Base-by-base conservation (phyloP, 768 basidiomycete species). In the Amanita muscaria region DNA sequence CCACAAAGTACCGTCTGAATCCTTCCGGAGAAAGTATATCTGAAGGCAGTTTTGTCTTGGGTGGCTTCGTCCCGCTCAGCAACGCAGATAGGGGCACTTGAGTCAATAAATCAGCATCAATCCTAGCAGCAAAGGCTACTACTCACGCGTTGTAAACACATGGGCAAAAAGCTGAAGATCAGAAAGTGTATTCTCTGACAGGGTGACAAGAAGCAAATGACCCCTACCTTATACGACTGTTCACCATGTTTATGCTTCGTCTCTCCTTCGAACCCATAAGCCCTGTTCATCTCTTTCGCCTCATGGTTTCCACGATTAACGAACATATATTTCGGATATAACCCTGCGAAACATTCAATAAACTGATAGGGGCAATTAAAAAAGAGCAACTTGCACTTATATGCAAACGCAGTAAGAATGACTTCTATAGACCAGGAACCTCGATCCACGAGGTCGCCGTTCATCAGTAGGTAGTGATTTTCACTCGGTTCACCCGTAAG, bases 231-330 rank as follows among this genome's bases (percentile, higher is more conserved):
- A 69, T 93, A 97, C 0, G 89, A 84, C 60, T 91, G 83, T 56
- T 96, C 92, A 22, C 92, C 92, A 53, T 94, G 90, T 61, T 99
- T 98, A 57, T 94, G 86, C 58, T 94, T 94, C 23, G 81, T 86
- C 67, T 99, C 96, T 31, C 93, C 92, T 62, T 94, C 90, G 56
- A 93, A 93, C 1, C 91, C 91, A 61, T 94, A 92, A 16, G 82
- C 77, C 39, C 83, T 69, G 64, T 99, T 99, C 96, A 99, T 98
- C 36, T 97, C 92, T 60, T 88, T 88, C 48, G 90, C 83, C 65
- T 94, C 91, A 57, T 98, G 94, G 65, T 97, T 98, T 14, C 94
- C 94, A 51, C 94, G 79, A 61, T 99, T 98, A 59, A 99, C 78
- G 62, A 76, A 94, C 73, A 97, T 88, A 47, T 70, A 77, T 46